Percentiles rank a stretch among this genome's conserved stretches.
Evolutionary conservation across 768 basidiomycete species (phyloP).

Genomic region (Hydnum rufescens): DNA sequence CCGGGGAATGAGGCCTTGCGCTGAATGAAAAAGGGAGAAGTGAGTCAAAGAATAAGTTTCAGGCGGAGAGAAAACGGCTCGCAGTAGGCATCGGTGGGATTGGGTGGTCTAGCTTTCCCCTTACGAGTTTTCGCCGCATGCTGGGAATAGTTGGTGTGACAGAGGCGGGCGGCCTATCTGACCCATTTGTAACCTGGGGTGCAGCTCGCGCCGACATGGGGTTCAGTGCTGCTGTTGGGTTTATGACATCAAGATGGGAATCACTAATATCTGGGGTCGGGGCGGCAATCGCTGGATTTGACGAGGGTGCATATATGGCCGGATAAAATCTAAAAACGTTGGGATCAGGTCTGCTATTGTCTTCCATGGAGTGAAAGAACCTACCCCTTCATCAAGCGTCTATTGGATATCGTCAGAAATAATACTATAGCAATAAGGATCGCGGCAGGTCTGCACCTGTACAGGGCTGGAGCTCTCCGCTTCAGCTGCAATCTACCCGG

Average conservation of each 20-base stretch:
- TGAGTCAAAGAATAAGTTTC: not conserved
- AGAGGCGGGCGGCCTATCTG: too few relatives aligned
- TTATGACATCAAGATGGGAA: too few relatives aligned
- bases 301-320: conserved; percentile 20
- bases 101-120: conserved; percentile 63
- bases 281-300: not conserved
- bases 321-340: conserved; percentile 25
- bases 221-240: not conserved
- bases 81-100: conserved; percentile 69
- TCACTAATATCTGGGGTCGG: not conserved
- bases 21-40: conserved; percentile 20
- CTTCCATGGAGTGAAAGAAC: conserved; percentile 7
- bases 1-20: conserved; percentile 77
- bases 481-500: conserved; percentile 70
- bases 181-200: not conserved
- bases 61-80: conserved; percentile 15
- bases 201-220: not conserved
- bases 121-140: conserved; percentile 20
- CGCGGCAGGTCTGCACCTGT: conserved; percentile 17
- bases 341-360: not conserved
- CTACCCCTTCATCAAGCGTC: conserved; percentile 76
- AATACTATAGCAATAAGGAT: not conserved
- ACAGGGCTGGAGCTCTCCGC: conserved; percentile 73
- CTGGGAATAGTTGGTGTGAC: too few relatives aligned
- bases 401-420: conserved; percentile 9